phyloP scores from a whole-genome alignment of 495 filamentous ascomycete species.

The Neurospora sp. region DNA sequence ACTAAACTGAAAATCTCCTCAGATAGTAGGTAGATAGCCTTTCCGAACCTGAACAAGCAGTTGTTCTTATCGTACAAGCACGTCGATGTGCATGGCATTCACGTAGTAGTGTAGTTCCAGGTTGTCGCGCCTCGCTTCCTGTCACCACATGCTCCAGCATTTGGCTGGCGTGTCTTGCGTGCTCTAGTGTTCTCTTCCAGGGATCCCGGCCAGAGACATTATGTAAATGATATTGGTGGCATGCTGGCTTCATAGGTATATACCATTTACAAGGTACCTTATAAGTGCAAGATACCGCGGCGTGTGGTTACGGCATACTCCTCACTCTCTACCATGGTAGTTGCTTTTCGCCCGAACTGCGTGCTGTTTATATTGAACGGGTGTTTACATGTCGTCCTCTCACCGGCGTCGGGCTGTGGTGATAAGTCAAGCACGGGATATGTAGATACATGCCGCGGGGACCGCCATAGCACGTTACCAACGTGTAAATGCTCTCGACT shows the following conservation, averaged over 20 bases:
- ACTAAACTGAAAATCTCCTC: background rate
- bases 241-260: background rate
- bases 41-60: background rate
- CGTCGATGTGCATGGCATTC: background rate
- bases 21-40: background rate
- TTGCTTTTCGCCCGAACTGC: background rate
- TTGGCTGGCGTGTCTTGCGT: background rate
- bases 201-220: background rate
- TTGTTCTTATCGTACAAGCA: background rate
- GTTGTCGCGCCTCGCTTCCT: background rate
- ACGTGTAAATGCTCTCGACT: background rate
- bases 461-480: background rate
- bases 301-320: background rate
- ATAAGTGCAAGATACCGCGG: background rate
- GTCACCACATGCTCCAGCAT: background rate
- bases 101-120: background rate
- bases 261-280: background rate
- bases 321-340: background rate
- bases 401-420: background rate
- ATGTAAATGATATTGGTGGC: background rate
- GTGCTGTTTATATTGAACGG: background rate
- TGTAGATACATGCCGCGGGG: background rate
- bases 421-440: background rate
- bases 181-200: background rate
- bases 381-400: background rate